Evolutionary conservation across 1,284 basidiomycete species (phyloP), one percentile per base, ranked within the genome.

Genomic region (Peniophora sp.): DNA sequence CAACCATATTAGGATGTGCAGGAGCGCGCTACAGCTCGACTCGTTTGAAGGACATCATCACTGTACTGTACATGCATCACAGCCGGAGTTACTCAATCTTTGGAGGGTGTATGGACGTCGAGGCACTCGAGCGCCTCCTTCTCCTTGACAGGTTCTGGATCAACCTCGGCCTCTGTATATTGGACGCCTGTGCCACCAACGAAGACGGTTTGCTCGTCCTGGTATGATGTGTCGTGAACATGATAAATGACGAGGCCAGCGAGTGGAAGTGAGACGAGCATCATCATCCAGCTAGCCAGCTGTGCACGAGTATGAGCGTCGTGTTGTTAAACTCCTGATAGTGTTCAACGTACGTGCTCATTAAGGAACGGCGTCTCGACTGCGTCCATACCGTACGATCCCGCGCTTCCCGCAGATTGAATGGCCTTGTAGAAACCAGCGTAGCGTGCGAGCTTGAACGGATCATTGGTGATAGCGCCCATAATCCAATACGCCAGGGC

Each of bases 361-460:
- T 70, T 70, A 35, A 71, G 56, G 54, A 62, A 65, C 41, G 69
- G 69, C 47, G 68, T 68, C 34, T 49, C 37, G 34, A 71, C 68
- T 2, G 74, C 73, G 60, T 76, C 74, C 73, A 76, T 75, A 23
- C 71, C 74, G 56, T 70, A 76, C 24, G 65, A 68, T 35, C 64
- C 73, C 37, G 65, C 72, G 5, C 62, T 52, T 20, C 73, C 73
- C 2, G 68, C 68, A 43, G 63, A 64, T 60, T 71, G 69, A 27
- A 70, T 50, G 34, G 68, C 68, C 60, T 71, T 73, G 64, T 72
- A 68, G 17, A 67, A 54, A 3, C 67, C 67, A 0, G 71, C 66
- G 56, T 68, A 69, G 36, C 72, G 68, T 20, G 73, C 72, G 49
- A 76, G 66, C 47, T 61, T 67, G 57, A 68, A 69, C 2, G 71